Conservation (phyloP, 1,139 yeast genomes). For the Chernovozyma sophiae-reginae region DNA sequence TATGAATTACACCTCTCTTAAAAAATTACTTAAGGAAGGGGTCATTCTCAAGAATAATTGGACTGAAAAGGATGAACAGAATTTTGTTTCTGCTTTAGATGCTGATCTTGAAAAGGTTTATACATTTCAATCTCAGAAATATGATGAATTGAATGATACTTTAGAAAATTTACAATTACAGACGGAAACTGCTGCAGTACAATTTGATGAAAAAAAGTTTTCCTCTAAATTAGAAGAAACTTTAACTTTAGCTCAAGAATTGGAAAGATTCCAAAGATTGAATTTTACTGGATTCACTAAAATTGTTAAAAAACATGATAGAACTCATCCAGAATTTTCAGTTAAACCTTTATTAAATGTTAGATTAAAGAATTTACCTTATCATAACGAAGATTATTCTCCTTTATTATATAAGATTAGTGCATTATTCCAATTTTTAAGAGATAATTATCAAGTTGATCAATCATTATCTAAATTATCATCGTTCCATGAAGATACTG, state of each 20-base stretch:
- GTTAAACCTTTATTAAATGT: constrained; percentile 88
- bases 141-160: constrained; percentile 61
- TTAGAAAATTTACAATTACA: constrained; percentile 58
- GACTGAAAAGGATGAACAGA: constrained; percentile 79
- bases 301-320: constrained; percentile 93
- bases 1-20: constrained; percentile 72
- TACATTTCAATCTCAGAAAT: constrained; percentile 72
- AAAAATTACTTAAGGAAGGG: constrained; percentile 78
- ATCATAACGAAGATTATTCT: constrained; percentile 92
- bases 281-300: constrained; percentile 94
- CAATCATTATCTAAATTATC: constrained; percentile 39
- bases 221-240: constrained; percentile 68
- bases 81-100: constrained; percentile 79
- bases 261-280: constrained; percentile 84
- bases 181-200: constrained; percentile 28
- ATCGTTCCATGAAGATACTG: constrained; percentile 45
- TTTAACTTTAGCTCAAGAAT: constrained; percentile 71
- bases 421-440: constrained; percentile 70
- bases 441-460: constrained; percentile 56
- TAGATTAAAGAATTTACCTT: constrained; percentile 80
- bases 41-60: constrained; percentile 55
- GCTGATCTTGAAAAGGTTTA: constrained; percentile 90
- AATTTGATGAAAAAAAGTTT: constrained; percentile 53
- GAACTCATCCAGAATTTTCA: constrained; percentile 78
- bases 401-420: constrained; percentile 85